These are phyloP conservation scores for Ophiocordyceps camponoti-rufipedis DNA, from an alignment of 2,329 filamentous ascomycete species.

Conservation along the genomic window DNA sequence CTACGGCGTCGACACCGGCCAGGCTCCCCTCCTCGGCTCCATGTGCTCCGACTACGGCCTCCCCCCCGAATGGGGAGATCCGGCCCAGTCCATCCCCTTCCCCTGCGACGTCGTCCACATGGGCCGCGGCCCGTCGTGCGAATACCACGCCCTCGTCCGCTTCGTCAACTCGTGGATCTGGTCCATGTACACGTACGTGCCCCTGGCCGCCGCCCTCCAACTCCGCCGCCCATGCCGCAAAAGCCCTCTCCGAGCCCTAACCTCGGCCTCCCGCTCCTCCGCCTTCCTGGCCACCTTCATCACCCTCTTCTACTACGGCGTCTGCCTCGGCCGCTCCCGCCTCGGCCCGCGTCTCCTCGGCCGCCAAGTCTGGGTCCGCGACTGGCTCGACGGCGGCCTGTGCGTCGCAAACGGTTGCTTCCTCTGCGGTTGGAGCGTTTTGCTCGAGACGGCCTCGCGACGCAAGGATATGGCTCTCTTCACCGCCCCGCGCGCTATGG, in stretches of 20 bases:
- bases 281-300: conserved; percentile 66
- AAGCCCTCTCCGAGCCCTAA: conserved; percentile 31
- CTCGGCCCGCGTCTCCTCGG: conserved; percentile 52
- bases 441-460: conserved; percentile 48
- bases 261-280: conserved; percentile 51
- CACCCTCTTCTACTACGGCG: conserved; percentile 65
- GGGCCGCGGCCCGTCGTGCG: conserved; percentile 55
- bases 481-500: conserved; percentile 60
- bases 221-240: conserved; percentile 26
- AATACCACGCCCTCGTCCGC: conserved; percentile 51
- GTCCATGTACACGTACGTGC: conserved; percentile 60
- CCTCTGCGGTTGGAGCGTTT: conserved; percentile 66
- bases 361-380: conserved; percentile 24
- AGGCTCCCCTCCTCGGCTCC: conserved; percentile 45
- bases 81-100: conserved; percentile 48
- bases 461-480: conserved; percentile 65
- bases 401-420: conserved; percentile 57
- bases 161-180: conserved; percentile 54
- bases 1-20: conserved; percentile 58
- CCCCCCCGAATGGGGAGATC: conserved; percentile 57
- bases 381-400: conserved; percentile 40
- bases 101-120: conserved; percentile 77
- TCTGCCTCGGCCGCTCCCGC: conserved; percentile 59
- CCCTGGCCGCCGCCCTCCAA: conserved; percentile 51
- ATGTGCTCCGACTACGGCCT: conserved; percentile 57